Base-by-base conservation (phyloP, 1,284 basidiomycete genomes). In the Boletellus sp. region DNA sequence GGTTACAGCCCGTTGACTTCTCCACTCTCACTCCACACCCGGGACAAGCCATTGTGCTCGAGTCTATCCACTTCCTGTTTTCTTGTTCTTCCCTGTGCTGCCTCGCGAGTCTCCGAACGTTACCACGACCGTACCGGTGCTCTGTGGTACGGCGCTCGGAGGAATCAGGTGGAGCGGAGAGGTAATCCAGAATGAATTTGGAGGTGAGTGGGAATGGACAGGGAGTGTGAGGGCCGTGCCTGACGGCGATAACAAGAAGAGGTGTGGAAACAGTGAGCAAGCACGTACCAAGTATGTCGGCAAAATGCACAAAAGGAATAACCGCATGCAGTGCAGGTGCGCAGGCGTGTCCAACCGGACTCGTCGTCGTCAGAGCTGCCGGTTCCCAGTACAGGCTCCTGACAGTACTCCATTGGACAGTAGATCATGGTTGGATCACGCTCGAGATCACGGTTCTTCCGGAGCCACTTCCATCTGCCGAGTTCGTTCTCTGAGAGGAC, bases 271-370 rank as follows among this genome's bases (percentile, higher is more conserved):
- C 8, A 32, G 26, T 42, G n/a, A 1, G n/a, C 18, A 35, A 40
- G 6, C 4, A 61, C 72, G 52, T 53, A 86, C 86, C 89, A 91
- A 41, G 85, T 83, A 44, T 81, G 78, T 58, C 77, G 80, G 63
- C 89, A 92, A 58, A 86, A 85, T 4, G 81, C 77, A 64, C 88
- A 90, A 63, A 90, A 89, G 2, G 81, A 81, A 66, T 81, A 89
- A 12, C 72, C 75, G 62, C 89, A 92, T 28, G 71, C 64, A 2
- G 75, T 63, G 58, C 90, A 92, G 36, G 79, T 82, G 47, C 89
- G 79, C 21, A 92, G 72, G 54, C 82, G 74, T 41, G 80, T 81
- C 80, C 85, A 90, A 13, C 79, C 80, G 4, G 81, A 76, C 18
- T 78, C 80, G 22, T 80, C 76, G 24, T 82, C 52, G 11, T 57